These are phyloP conservation scores for Trichoderma orchidacearum DNA, from an alignment of 495 filamentous ascomycete genomes.

Conservation along the genomic window DNA sequence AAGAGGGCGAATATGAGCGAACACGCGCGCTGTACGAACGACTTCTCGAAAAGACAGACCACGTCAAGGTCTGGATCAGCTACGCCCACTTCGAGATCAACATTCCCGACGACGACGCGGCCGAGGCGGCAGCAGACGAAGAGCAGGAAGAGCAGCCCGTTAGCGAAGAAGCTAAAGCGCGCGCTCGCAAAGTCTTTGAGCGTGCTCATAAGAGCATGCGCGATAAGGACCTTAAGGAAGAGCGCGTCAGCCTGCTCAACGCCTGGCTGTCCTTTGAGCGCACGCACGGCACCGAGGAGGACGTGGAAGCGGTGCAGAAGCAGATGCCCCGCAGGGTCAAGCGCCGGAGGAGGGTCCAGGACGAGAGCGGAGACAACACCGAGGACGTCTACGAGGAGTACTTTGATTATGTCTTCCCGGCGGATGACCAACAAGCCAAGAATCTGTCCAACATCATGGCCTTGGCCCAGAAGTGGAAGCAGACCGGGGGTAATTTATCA, in stretches of 20 bases:
- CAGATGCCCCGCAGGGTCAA: slow-evolving; percentile 92
- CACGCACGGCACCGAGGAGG: slow-evolving; percentile 62
- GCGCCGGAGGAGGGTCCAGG: slow-evolving; percentile 86
- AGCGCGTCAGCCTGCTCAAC: slow-evolving; percentile 78
- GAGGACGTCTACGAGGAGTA: slow-evolving; percentile 70
- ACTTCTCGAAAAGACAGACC: slow-evolving; percentile 80
- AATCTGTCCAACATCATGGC: slow-evolving; percentile 73
- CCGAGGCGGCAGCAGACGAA: slow-evolving; percentile 28
- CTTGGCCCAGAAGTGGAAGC: slow-evolving; percentile 82
- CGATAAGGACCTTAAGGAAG: slow-evolving; percentile 85
- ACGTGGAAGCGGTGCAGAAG: slow-evolving; percentile 72
- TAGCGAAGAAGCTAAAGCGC: slow-evolving; percentile 67
- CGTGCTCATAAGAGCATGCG: slow-evolving; percentile 82
- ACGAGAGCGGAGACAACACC: slow-evolving; percentile 41
- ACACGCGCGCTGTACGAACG: slow-evolving; percentile 82
- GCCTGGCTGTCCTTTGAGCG: slow-evolving; percentile 87
- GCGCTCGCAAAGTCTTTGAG: slow-evolving; percentile 73
- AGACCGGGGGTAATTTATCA: not conserved
- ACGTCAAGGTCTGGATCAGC: slow-evolving; percentile 97
- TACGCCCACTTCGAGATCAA: slow-evolving; percentile 97
- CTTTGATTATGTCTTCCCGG: slow-evolving; percentile 93
- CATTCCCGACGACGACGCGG: slow-evolving; percentile 49
- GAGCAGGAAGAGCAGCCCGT: slow-evolving; percentile 46
- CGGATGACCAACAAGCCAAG: slow-evolving; percentile 78
- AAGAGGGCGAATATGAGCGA: slow-evolving; percentile 75